phyloP scores from a whole-genome alignment of 805 yeast genomes.

The Scheffersomyces stipitis region DNA sequence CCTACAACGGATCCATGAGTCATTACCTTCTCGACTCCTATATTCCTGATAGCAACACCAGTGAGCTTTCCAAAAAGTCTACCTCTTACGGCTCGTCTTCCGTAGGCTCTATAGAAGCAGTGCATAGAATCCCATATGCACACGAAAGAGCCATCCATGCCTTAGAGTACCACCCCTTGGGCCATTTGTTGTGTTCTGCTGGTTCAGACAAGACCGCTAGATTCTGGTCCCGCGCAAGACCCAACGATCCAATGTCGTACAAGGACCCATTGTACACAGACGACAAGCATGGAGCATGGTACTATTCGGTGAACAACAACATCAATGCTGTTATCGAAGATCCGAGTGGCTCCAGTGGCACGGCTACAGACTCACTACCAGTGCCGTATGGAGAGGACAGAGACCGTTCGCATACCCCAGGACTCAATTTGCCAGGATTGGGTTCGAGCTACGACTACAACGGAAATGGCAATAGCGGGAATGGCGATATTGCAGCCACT shows the following conservation, averaged over 20 bases:
- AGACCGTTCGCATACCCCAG: not conserved
- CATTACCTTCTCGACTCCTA: slow-evolving; percentile 67
- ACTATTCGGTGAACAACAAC: slow-evolving; percentile 46
- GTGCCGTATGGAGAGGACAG: slow-evolving; percentile 1
- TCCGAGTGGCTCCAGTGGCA: slow-evolving; percentile 2
- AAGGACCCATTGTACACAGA: slow-evolving; percentile 79
- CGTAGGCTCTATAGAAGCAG: slow-evolving; percentile 28
- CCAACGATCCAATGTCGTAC: slow-evolving; percentile 81
- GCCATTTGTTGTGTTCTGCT: slow-evolving; percentile 88
- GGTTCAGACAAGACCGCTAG: slow-evolving; percentile 91
- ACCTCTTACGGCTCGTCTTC: slow-evolving; percentile 1
- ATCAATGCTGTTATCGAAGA: slow-evolving; percentile 36
- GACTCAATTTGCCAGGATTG: slow-evolving; percentile 25
- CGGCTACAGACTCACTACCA: slow-evolving; percentile 1
- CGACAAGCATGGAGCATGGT: slow-evolving; percentile 60
- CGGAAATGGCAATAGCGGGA: not conserved
- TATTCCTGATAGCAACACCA: slow-evolving; percentile 31
- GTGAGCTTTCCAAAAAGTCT: slow-evolving; percentile 1
- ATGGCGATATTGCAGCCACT: too few relatives aligned
- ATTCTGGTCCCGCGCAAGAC: slow-evolving; percentile 93
- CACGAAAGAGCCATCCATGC: slow-evolving; percentile 93
- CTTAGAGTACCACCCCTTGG: slow-evolving; percentile 89
- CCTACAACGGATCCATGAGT: slow-evolving; percentile 83
- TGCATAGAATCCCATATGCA: slow-evolving; percentile 79
- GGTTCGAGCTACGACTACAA: slow-evolving; percentile 9